Base-by-base conservation (phyloP, 306 rosid genomes). In the Acacia confusa region DNA sequence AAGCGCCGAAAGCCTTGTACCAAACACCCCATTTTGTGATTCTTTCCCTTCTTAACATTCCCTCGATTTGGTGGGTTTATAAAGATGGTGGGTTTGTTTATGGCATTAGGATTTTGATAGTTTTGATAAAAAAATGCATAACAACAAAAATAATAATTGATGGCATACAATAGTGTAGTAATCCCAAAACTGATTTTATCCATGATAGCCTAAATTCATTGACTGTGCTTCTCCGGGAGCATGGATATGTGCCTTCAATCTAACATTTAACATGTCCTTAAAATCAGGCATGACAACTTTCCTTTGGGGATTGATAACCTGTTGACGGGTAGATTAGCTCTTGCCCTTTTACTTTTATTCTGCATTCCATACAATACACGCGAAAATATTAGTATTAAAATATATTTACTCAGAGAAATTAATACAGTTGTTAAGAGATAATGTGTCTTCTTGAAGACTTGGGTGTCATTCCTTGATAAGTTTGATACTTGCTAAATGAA, bases 1-100 rank as follows among this genome's bases (percentile, higher is more conserved):
- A 95, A 95, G 74, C 97, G 91, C 84, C 97, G 88, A 66, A 93
- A 93, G 2, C 97, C 99, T 74, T 95, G 97, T 0, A 90, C 86
- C 95, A 94, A 91, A 70, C 92, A 95, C 28, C 99, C 99, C 73
- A 95, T 79, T 34, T 45, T 61, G 47, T 48, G 63, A 52, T 79
- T 68, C 40, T 60, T 61, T n/a, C 24, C 80, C 40, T 67, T 80
- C 47, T 40, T 41, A 34, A 38, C 38, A 76, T 83, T 19, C 20
- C 68, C 76, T 28, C 20, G 88, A 50, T 55, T 36, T 36, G 40
- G 28, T 50, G 84, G 69, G 64, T 67, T 72, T 25, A 50, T 76
- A 22, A 70, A 48, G 70, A 86, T 70, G 34, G 82, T 60, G 19
- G 86, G 76, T 71, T 58, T 80, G 66, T 65, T 55, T 3, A 82